Conservation (phyloP, 139 green algal species). For the Pleodorina starrii region DNA sequence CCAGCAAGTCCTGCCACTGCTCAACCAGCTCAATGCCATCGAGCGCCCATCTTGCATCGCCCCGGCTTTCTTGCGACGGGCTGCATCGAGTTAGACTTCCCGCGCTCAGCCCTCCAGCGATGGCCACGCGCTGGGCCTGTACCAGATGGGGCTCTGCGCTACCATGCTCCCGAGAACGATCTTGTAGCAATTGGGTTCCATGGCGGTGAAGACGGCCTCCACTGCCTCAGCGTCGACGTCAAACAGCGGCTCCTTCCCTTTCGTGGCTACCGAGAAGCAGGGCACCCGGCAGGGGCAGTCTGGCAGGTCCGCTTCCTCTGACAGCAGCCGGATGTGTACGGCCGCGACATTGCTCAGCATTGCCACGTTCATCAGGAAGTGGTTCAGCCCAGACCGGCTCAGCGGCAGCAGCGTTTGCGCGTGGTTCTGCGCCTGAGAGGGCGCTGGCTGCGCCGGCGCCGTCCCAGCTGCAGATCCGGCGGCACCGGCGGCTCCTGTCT, state of each 20-base stretch:
- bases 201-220: neutral
- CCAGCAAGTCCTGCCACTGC: too few relatives aligned
- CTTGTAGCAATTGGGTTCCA: neutral
- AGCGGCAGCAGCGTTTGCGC: neutral
- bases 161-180: neutral
- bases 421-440: neutral
- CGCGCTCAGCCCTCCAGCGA: neutral
- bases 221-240: neutral
- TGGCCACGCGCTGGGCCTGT: slow-evolving; percentile 26
- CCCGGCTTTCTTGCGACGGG: too few relatives aligned
- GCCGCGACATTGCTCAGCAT: neutral
- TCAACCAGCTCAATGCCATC: too few relatives aligned
- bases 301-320: neutral
- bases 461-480: neutral
- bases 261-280: neutral
- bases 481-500: neutral
- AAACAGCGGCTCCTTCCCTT: neutral
- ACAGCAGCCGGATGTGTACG: neutral
- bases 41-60: too few relatives aligned
- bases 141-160: neutral
- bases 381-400: neutral
- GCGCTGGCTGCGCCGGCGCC: neutral
- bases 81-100: too few relatives aligned
- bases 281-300: slow-evolving; percentile 5
- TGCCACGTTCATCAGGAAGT: neutral